Percentiles rank a stretch among this genome's conserved stretches.
phyloP scores from a whole-genome alignment of 352 stramenopile genomes.

The Chloridella minuta region DNA sequence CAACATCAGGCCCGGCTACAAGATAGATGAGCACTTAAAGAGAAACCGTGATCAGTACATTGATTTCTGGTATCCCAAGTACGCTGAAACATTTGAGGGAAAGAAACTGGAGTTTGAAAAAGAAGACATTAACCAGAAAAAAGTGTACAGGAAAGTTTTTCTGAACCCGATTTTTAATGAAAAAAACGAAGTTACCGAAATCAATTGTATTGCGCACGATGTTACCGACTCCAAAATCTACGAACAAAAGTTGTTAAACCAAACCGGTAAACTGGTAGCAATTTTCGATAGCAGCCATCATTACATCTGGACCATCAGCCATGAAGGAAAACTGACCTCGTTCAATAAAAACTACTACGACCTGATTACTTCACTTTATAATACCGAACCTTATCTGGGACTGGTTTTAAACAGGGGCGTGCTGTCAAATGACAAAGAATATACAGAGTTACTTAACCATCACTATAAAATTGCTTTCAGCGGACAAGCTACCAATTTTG shows the following conservation, averaged over 20 bases:
- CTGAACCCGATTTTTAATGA: neutral
- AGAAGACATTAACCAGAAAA: neutral
- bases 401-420: neutral
- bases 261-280: neutral
- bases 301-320: neutral
- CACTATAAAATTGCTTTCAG: neutral
- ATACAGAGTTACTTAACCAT: neutral
- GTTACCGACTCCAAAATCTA: neutral
- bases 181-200: neutral
- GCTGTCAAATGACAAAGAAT: neutral
- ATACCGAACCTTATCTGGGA: neutral
- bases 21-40: neutral
- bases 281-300: neutral
- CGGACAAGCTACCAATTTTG: neutral
- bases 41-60: neutral
- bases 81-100: neutral
- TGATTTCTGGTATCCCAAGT: neutral
- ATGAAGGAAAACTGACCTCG: neutral
- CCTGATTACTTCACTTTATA: neutral
- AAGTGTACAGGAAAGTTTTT: neutral
- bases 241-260: neutral
- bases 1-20: neutral
- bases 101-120: conserved; percentile 3
- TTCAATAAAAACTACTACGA: conserved; percentile 7
- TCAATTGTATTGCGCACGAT: neutral